Evolutionary conservation across 352 stramenopile genomes (phyloP).

Genomic region (Elongisporangium prolatum): DNA sequence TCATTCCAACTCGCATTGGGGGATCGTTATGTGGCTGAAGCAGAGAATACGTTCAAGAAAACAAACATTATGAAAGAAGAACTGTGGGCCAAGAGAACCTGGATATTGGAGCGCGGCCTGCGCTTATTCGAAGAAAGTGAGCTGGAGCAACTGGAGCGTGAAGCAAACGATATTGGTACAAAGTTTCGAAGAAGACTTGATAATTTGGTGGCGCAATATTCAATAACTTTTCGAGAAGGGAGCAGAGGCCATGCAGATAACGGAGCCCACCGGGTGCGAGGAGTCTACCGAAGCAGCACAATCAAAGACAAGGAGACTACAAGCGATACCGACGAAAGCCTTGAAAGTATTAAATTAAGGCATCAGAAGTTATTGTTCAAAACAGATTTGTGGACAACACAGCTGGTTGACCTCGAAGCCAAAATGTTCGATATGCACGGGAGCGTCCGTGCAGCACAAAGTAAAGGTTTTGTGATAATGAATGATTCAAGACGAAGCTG

Average conservation of each 20-base stretch:
- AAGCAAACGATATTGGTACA: conserved; percentile 1
- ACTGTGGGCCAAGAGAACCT: conserved; percentile 24
- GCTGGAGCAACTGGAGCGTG: conserved; percentile 8
- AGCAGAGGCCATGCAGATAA: conserved; percentile 5
- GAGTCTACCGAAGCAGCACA: neutral
- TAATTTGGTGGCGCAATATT: conserved; percentile 5
- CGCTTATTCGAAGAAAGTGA: conserved; percentile 24
- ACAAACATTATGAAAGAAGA: conserved; percentile 41
- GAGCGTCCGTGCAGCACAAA: conserved; percentile 19
- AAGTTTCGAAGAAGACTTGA: conserved; percentile 10
- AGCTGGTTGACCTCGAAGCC: conserved; percentile 15
- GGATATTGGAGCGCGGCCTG: conserved; percentile 24
- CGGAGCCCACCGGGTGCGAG: neutral
- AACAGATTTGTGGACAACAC: conserved; percentile 17
- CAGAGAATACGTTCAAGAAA: conserved; percentile 37
- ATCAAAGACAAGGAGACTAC: neutral
- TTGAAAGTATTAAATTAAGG: conserved; percentile 8
- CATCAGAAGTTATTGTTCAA: conserved; percentile 19
- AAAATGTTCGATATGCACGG: conserved; percentile 28
- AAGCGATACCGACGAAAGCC: neutral
- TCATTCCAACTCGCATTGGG: conserved; percentile 15
- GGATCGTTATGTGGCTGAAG: conserved; percentile 18
- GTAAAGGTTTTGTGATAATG: conserved; percentile 31
- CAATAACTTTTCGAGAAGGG: conserved; percentile 11
- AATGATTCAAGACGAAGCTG: conserved; percentile 30